Base-by-base conservation (phyloP, 2,329 filamentous ascomycete species). In the Cordyceps javanica region DNA sequence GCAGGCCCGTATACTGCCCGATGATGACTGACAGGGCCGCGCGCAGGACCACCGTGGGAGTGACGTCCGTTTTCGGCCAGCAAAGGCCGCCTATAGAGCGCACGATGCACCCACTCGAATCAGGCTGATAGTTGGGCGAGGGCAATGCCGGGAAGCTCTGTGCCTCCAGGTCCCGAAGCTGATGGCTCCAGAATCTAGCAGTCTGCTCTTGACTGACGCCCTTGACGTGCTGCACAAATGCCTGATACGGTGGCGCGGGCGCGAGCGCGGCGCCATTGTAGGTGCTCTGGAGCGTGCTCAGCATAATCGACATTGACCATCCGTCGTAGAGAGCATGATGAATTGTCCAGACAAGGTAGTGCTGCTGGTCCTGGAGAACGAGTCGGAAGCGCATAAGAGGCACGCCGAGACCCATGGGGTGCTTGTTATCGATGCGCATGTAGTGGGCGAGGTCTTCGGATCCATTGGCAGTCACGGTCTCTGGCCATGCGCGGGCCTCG, bases 271-370 rank as follows among this genome's bases (percentile, higher is more conserved):
- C 30, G 5, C 67, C 54, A 13, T 44, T 46, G 48, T 66, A 66
- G 3, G 58, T 55, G 28, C 61, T 50, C 8, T 59, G 49, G 1
- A 63, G 41, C 2, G 56, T 30, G 14, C 61, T 57, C 14, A 67
- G 42, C 5, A 67, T 52, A 8, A 78, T 64, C 3, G 73, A 71
- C 72, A 77, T 73, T 0, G 73, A 76, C 77, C 77, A 80, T n/a
- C 78, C 78, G 55, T 82, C 79, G 56, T 81, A 82, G 0, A 81
- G 64, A 9, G 73, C 73, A 60, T 82, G 79, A 42, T 67, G 65
- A 14, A 65, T 60, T 9, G 58, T 60, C 62, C 58, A 65, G 21
- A 63, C 28, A 19, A 65, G 58, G 5, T 23, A 52, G 5, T 39
- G 53, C 2, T 51, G 23, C 2, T 56, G 50, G 14, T 39, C 48